Base-by-base conservation (phyloP, 2,329 filamentous ascomycete genomes). In the Beauveria rudraprayagi region DNA sequence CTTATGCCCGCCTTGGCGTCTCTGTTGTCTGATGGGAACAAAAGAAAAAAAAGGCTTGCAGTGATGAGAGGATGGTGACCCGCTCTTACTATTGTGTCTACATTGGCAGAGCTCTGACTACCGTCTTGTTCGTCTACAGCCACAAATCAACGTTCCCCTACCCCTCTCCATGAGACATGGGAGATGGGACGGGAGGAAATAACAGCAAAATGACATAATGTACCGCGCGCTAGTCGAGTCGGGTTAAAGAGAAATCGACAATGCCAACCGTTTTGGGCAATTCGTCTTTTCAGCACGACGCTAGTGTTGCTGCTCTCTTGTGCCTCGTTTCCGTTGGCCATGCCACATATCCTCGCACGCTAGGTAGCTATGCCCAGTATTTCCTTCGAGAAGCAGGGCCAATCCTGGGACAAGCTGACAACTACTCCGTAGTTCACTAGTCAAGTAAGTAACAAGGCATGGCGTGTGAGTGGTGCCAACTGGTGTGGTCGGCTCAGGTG, bases 261-360 rank as follows among this genome's bases (percentile, higher is more conserved):
- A 26, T 10, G n/a, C 40, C 17, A n/a, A 8, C 56, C 56, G 47
- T 59, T 59, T 59, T 52, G 26, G 56, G 56, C 44, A 59, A 59
- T 59, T 59, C 56, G 56, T 59, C 37, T 58, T 43, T 10, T 44
- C 30, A 11, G 30, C 5, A 34, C 30, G 10, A 34, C 30, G 30
- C 30, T 34, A 34, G 30, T 14, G 30, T 34, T 34, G 30, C 10
- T 11, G 10, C 30, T 34, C 30, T 34, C 30, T 34, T 34, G 30
- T 34, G 30, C 30, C 10, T 34, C 11, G 30, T 34, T 34, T 34
- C 30, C 30, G 30, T 34, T 34, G 30, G 28, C 28, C 28, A 30
- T 10, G 28, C 28, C 30, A 34, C 30, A 34, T 10, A 34, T 34
- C 9, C 30, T 34, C 30, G 30, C 30, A 10, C 30, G 30, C 30